These are phyloP conservation scores for Claviceps arundinis DNA, from an alignment of 2,329 filamentous ascomycete genomes.

Conservation along the genomic window DNA sequence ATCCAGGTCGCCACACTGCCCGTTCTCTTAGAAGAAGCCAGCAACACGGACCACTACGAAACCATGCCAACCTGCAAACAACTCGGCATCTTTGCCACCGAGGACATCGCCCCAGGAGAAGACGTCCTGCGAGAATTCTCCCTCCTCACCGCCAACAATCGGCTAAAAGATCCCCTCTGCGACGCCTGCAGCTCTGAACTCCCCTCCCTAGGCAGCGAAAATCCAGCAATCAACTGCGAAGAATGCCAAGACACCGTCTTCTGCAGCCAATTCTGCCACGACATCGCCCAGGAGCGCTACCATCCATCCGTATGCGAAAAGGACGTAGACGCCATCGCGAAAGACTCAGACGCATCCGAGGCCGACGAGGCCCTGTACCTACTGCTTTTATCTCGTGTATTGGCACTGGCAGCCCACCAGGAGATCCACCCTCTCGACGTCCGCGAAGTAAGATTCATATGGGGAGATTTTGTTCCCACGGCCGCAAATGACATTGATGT, in stretches of 20 bases:
- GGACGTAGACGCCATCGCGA: slow-evolving; percentile 51
- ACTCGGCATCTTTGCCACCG: slow-evolving; percentile 78
- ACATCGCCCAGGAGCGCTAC: slow-evolving; percentile 44
- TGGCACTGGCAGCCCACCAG: slow-evolving; percentile 51
- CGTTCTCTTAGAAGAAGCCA: slow-evolving; percentile 46
- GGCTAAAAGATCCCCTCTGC: slow-evolving; percentile 74
- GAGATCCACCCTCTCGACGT: slow-evolving; percentile 50
- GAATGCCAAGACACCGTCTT: slow-evolving; percentile 55
- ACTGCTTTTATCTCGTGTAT: slow-evolving; percentile 45
- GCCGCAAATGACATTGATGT: slow-evolving; percentile 39
- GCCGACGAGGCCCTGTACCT: slow-evolving; percentile 50
- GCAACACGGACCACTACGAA: slow-evolving; percentile 34
- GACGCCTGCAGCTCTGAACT: slow-evolving; percentile 75
- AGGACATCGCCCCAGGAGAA: slow-evolving; percentile 66
- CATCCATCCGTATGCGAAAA: slow-evolving; percentile 54
- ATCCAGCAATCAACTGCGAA: slow-evolving; percentile 38
- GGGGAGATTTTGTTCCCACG: slow-evolving; percentile 51
- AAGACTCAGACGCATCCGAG: slow-evolving; percentile 46
- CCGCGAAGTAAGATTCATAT: slow-evolving; percentile 52
- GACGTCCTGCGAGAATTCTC: slow-evolving; percentile 70
- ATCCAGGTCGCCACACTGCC: slow-evolving; percentile 67
- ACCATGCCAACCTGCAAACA: slow-evolving; percentile 53
- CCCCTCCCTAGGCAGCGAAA: slow-evolving; percentile 40
- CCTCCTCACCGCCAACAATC: slow-evolving; percentile 77
- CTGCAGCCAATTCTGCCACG: slow-evolving; percentile 46